Evolutionary conservation across 2,329 filamentous ascomycete species (phyloP), one percentile per base, ranked within the genome.

Genomic region (Clarireedia paspali): DNA sequence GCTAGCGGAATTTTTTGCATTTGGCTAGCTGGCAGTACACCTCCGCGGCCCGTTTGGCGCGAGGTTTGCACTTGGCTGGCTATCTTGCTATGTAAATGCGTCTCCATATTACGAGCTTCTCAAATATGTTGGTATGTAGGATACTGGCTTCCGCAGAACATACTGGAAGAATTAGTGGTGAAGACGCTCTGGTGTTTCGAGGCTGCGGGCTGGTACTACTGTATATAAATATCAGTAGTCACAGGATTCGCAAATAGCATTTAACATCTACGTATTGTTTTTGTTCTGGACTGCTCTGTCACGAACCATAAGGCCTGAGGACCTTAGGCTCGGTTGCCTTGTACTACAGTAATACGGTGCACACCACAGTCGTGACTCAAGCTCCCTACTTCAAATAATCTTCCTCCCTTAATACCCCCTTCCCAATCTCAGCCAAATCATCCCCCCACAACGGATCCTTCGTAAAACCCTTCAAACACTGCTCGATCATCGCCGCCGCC

Each of bases 61-160:
- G 56, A 84, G 81, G 65, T 17, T 17, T 17, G n/a, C n/a, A 17
- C n/a, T 17, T 17, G n/a, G 81, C 84, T 67, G 78, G 87, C 30
- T 91, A 88, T 69, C 84, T 90, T 63, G 86, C 87, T 48, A 88
- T 84, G 71, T 85, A 82, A 65, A 88, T 88, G 52, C 84, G 88
- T 62, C 79, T 87, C 1, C 88, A 91, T 84, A 84, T 74, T 76
- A 78, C 34, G 75, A 85, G 63, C 89, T 95, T 69, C 74, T 84
- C 62, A 77, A 78, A 67, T 91, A 95, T 65, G 88, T 86, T 75
- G 70, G 86, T 75, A 70, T 17, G 38, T 42, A 20, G 7, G 6
- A 20, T 1, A 15, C 6, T 14, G 10, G n/a, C 3, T 6, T 6
- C 24, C 9, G 7, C 6, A 5, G 5, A 30, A 1, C 1, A 42